phyloP scores from a whole-genome alignment of 176 grass and related monocot genomes.

The Juncus effusus region DNA sequence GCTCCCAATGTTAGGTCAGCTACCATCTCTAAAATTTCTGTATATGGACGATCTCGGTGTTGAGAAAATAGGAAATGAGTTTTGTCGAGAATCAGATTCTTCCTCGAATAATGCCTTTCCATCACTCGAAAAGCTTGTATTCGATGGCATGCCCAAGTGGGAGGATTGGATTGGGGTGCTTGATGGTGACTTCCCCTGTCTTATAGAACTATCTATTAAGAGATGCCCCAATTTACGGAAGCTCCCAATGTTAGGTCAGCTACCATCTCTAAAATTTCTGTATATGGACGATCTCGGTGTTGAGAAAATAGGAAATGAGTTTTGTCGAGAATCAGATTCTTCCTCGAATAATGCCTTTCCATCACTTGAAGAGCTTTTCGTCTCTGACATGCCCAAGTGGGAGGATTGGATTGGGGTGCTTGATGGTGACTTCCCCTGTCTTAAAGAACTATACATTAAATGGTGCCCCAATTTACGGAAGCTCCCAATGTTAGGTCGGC shows the following conservation, averaged over 20 bases:
- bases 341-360: too few species aligned
- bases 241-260: neutral
- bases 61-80: conserved; percentile 1
- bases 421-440: neutral
- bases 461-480: neutral
- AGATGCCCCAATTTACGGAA: neutral
- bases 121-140: too few species aligned
- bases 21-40: neutral
- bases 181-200: neutral
- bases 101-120: too few species aligned
- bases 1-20: neutral
- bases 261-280: neutral
- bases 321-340: too few species aligned
- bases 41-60: neutral
- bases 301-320: conserved; percentile 1
- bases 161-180: neutral
- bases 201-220: neutral
- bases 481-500: neutral
- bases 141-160: too few species aligned
- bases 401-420: neutral
- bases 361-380: too few species aligned
- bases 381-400: too few species aligned
- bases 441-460: neutral
- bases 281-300: neutral
- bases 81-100: too few species aligned